Evolutionary conservation across 2,329 filamentous ascomycete species (phyloP).

Genomic region (Trichoderma sp.): DNA sequence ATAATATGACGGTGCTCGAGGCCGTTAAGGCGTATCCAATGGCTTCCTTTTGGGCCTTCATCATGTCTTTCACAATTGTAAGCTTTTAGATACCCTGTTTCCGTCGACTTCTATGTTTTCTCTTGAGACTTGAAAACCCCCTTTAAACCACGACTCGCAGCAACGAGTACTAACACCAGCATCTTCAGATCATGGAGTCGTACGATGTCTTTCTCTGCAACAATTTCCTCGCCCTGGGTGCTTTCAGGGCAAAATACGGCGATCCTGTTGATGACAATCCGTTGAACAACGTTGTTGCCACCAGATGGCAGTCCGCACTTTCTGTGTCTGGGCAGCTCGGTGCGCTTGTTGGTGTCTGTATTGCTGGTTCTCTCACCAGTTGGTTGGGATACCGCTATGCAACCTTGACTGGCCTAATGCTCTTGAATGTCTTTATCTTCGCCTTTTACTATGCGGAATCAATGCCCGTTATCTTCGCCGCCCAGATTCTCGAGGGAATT

Average conservation of each 20-base stretch:
- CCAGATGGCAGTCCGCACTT: conserved; percentile 8
- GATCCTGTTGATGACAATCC: conserved; percentile 9
- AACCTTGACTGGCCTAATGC: conserved; percentile 2
- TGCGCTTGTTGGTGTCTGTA: conserved; percentile 9
- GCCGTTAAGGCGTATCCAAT: conserved; percentile 7
- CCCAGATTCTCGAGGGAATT: conserved; percentile 13
- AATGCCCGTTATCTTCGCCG: conserved; percentile 6
- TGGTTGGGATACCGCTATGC: conserved; percentile 14
- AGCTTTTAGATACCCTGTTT: not conserved
- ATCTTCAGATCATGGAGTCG: conserved; percentile 6
- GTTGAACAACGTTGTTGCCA: conserved; percentile 1
- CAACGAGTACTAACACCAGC: not conserved
- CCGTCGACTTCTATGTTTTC: too few species aligned
- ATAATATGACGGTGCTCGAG: conserved; percentile 17
- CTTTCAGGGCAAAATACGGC: conserved; percentile 6
- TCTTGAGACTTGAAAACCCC: not conserved
- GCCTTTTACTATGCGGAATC: conserved; percentile 13
- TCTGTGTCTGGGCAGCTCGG: conserved; percentile 15
- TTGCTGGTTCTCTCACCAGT: conserved; percentile 4
- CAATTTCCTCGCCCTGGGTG: conserved; percentile 14
- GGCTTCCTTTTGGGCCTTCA: conserved; percentile 9
- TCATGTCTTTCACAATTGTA: conserved; percentile 15
- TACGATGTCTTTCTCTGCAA: conserved; percentile 18
- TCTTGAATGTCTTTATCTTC: conserved; percentile 13
- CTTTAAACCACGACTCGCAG: not conserved